Conservation (phyloP, 1,284 basidiomycete species). For the Sutorius eximius region DNA sequence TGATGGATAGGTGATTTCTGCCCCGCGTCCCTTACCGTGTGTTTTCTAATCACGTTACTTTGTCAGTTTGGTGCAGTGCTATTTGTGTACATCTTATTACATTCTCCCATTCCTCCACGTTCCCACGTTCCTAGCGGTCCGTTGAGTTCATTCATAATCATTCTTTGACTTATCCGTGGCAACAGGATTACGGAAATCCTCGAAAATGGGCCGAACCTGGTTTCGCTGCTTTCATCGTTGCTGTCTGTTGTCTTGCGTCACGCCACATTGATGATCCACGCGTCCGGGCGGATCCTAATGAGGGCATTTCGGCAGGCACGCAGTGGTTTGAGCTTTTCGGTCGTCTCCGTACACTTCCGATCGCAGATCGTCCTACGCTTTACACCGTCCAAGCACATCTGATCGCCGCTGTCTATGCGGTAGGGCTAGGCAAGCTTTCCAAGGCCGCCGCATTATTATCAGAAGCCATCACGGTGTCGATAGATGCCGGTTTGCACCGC, state of each 20-base stretch:
- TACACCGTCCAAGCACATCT: constrained; percentile 89
- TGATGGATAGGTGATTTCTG: constrained; percentile 79
- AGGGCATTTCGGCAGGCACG: constrained; percentile 83
- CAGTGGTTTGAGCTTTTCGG: constrained; percentile 88
- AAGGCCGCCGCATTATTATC: constrained; percentile 82
- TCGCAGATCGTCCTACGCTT: constrained; percentile 83
- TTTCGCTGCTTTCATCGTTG: constrained; percentile 87
- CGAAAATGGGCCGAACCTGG: constrained; percentile 92
- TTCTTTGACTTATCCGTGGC: constrained; percentile 17
- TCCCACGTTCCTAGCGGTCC: constrained; percentile 78
- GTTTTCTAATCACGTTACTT: constrained; percentile 20
- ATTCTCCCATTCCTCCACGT: constrained; percentile 89
- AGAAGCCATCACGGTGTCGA: constrained; percentile 78
- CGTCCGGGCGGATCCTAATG: constrained; percentile 75
- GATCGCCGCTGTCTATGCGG: constrained; percentile 84
- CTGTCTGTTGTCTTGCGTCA: constrained; percentile 85
- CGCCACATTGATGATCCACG: constrained; percentile 88
- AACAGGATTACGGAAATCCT: constrained; percentile 85
- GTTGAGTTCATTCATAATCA: constrained; percentile 32
- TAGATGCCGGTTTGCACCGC: constrained; percentile 86
- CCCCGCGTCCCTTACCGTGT: constrained; percentile 4
- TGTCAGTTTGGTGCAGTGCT: constrained; percentile 71
- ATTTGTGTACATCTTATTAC: constrained; percentile 88
- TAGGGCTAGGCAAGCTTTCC: constrained; percentile 84
- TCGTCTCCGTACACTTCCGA: constrained; percentile 79